Evolutionary conservation across 192 early-diverging fungal genomes (phyloP).

Genomic region (Coemansia sp.): DNA sequence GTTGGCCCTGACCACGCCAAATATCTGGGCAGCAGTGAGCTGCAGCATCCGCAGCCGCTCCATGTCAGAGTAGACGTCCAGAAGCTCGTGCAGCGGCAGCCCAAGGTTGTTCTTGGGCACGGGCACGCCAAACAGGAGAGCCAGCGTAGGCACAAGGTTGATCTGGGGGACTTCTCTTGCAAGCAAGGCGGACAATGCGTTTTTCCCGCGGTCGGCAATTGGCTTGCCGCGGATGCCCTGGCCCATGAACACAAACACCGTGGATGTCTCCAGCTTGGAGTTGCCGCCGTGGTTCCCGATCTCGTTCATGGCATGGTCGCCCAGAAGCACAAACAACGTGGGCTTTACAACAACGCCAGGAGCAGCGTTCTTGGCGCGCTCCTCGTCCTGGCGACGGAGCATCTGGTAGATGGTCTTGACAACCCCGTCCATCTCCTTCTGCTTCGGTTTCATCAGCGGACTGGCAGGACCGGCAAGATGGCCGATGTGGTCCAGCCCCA

Average conservation of each 20-base stretch:
- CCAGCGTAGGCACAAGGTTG: constrained; percentile 50
- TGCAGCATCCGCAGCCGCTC: constrained; percentile 59
- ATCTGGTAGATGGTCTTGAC: constrained; percentile 59
- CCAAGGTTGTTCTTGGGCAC: constrained; percentile 57
- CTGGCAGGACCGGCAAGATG: constrained; percentile 71
- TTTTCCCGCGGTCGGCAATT: constrained; percentile 17
- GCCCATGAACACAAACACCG: constrained; percentile 55
- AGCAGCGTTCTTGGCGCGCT: constrained; percentile 21
- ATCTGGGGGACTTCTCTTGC: constrained; percentile 44
- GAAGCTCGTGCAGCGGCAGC: constrained; percentile 41
- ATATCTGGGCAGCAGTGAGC: constrained; percentile 65
- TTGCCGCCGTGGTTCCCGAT: constrained; percentile 60
- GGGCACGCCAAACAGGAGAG: constrained; percentile 56
- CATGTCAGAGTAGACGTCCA: constrained; percentile 21
- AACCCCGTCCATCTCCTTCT: constrained; percentile 73
- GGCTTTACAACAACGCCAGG: constrained; percentile 48
- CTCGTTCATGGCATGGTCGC: constrained; percentile 86
- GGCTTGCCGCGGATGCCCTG: constrained; percentile 24
- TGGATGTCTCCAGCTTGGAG: constrained; percentile 54
- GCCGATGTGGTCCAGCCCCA: constrained; percentile 83
- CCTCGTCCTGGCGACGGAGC: constrained; percentile 47
- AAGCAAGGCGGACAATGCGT: constrained; percentile 33
- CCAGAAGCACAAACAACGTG: constrained; percentile 73
- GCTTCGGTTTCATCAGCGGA: constrained; percentile 71
- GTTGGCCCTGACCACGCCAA: constrained; percentile 39